Percentiles rank a stretch among this genome's conserved stretches.
phyloP scores from a whole-genome alignment of 495 filamentous ascomycete species.

The Viridothelium virens region DNA sequence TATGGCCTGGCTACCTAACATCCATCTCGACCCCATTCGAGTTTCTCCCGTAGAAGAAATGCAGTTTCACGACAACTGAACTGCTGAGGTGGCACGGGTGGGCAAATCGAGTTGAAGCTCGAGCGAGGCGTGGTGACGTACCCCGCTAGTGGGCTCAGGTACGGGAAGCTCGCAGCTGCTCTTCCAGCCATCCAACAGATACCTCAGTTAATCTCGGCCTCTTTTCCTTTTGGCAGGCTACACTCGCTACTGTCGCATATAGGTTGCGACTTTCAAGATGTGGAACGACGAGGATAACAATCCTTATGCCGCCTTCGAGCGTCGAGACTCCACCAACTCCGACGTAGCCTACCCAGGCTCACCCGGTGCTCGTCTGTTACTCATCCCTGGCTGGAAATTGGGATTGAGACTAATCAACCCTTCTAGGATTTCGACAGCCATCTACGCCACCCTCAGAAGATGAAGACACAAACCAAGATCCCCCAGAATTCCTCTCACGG shows the following conservation, averaged over 20 bases:
- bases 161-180: slow-evolving; percentile 1
- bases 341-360: slow-evolving; percentile 60
- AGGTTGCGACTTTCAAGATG: slow-evolving; percentile 32
- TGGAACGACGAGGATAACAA: slow-evolving; percentile 97
- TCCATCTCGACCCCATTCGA: no score
- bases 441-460: slow-evolving; percentile 37
- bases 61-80: no score
- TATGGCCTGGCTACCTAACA: no score
- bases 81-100: no score
- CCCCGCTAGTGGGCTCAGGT: neutral
- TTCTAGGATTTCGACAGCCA: slow-evolving; percentile 34
- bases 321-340: slow-evolving; percentile 68
- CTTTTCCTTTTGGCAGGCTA: neutral
- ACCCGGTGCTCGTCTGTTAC: slow-evolving; percentile 40
- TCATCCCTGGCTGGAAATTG: neutral
- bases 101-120: neutral
- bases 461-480: slow-evolving; percentile 39
- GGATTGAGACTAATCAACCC: neutral
- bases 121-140: neutral
- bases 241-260: neutral
- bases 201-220: neutral
- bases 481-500: slow-evolving; percentile 53
- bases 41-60: no score
- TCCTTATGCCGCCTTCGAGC: slow-evolving; percentile 84
- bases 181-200: neutral